Evolutionary conservation across 2,329 filamentous ascomycete genomes (phyloP), one percentile per base, ranked within the genome.

Genomic region (Colletotrichum salicis): DNA sequence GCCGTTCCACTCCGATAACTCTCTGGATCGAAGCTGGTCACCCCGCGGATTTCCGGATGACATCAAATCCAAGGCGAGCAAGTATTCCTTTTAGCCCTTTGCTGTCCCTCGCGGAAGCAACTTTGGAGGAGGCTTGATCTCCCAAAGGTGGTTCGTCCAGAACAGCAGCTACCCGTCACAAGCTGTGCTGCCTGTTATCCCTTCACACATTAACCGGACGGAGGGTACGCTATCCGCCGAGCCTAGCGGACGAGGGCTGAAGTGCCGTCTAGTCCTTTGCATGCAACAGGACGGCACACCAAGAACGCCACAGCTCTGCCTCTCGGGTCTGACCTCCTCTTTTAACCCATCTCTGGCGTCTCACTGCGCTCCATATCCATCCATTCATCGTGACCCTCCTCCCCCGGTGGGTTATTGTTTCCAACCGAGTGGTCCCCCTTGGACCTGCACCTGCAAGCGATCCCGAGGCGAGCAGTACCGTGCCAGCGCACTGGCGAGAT

Each of bases 401-500:
- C 10, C 19, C 41, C 41, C 19, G 10, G 19, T 48, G 41, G 41
- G 8, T 22, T 48, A 48, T 37, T 35, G 45, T 27, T 52, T 51
- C 60, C 70, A 35, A 45, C 27, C 37, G 59, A 51, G 37, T 56
- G 70, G 65, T 60, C 24, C 58, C 37, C 29, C 37, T 31, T 54
- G 56, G 48, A 22, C 45, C 33, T 22, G 70, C 37, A 48, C 37
- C 65, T 71, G 69, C 65, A 70, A 61, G 70, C 33, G 29, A 70
- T 31, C 45, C 41, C 59, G 33, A 51, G 51, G 41, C 68, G 52
- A 35, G n/a, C 13, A 8, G 33, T 45, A 19, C 64, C 58, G 41
- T n/a, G 60, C 69, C 58, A 54, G 45, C 31, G 45, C 58, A 37
- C 22, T 62, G 35, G 55, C 60, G 48, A 69, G 33, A 64, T 56